Evolutionary conservation across 257 asterid genomes (phyloP).

Genomic region (Echites panduratus): DNA sequence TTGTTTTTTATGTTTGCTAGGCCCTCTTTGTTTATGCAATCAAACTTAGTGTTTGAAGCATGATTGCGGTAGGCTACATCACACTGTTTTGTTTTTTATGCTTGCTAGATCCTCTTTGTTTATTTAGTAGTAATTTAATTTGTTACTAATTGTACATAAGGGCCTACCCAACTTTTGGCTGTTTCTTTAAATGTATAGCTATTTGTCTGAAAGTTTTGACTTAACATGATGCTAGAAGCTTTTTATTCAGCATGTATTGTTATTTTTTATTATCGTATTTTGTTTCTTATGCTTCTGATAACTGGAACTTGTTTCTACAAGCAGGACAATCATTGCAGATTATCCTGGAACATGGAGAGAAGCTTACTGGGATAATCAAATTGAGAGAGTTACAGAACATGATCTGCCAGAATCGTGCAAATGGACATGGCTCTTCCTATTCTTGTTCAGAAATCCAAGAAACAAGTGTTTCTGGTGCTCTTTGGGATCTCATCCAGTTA

Average conservation of each 20-base stretch:
- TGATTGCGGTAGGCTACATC: not conserved
- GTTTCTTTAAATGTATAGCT: not conserved
- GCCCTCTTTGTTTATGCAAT: not conserved
- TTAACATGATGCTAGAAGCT: not conserved
- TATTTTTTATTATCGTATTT: not conserved
- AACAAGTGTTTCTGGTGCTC: slow-evolving; percentile 50
- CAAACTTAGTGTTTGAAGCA: not conserved
- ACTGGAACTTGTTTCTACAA: slow-evolving; percentile 18
- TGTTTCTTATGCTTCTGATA: not conserved
- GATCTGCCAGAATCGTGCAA: slow-evolving; percentile 52
- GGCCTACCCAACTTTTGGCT: not conserved
- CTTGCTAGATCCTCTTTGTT: not conserved
- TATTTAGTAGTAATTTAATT: not conserved
- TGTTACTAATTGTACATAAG: not conserved
- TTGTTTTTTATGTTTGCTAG: not conserved
- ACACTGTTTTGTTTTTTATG: not conserved
- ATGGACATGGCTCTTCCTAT: slow-evolving; percentile 43
- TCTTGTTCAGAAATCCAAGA: slow-evolving; percentile 47
- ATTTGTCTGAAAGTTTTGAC: not conserved
- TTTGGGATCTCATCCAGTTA: slow-evolving; percentile 93
- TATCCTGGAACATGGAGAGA: slow-evolving; percentile 93
- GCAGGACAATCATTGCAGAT: slow-evolving; percentile 80
- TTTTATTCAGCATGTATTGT: not conserved
- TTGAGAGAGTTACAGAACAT: slow-evolving; percentile 69
- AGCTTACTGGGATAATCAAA: slow-evolving; percentile 80